Conservation (phyloP, 202 grass and related monocot genomes). For the Musa balbisiana region DNA sequence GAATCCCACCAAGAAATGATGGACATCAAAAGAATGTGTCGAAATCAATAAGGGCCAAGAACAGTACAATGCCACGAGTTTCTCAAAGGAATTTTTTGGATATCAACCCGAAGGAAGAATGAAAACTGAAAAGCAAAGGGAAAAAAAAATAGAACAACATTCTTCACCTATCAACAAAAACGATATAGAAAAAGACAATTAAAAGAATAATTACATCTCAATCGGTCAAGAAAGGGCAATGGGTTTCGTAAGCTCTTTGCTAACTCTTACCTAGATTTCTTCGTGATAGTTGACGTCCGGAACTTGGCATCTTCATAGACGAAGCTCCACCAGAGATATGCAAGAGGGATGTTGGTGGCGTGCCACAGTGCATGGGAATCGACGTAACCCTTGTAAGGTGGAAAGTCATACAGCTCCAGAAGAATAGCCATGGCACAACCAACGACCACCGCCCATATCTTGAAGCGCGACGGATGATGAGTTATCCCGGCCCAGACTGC, state of each 20-base stretch:
- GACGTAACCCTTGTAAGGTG: conserved; percentile 54
- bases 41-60: neutral
- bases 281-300: conserved; percentile 40
- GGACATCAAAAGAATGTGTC: too few relatives aligned
- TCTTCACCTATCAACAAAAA: conserved; percentile 43
- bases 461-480: conserved; percentile 50
- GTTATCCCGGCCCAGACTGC: conserved; percentile 54
- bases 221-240: neutral
- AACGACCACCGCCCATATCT: conserved; percentile 47
- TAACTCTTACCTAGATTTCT: conserved; percentile 50
- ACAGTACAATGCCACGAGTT: neutral
- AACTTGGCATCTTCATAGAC: conserved; percentile 66
- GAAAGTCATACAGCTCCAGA: conserved; percentile 58
- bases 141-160: neutral
- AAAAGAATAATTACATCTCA: conserved; percentile 1
- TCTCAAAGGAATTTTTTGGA: neutral
- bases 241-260: neutral
- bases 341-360: conserved; percentile 36
- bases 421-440: conserved; percentile 35
- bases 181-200: conserved; percentile 17
- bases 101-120: conserved; percentile 1
- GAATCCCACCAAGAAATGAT: neutral
- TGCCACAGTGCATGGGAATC: conserved; percentile 39
- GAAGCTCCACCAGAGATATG: conserved; percentile 79
- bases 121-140: neutral